These are phyloP conservation scores for Malassezia caprae DNA, from an alignment of 1,284 basidiomycete species.

Conservation along the genomic window DNA sequence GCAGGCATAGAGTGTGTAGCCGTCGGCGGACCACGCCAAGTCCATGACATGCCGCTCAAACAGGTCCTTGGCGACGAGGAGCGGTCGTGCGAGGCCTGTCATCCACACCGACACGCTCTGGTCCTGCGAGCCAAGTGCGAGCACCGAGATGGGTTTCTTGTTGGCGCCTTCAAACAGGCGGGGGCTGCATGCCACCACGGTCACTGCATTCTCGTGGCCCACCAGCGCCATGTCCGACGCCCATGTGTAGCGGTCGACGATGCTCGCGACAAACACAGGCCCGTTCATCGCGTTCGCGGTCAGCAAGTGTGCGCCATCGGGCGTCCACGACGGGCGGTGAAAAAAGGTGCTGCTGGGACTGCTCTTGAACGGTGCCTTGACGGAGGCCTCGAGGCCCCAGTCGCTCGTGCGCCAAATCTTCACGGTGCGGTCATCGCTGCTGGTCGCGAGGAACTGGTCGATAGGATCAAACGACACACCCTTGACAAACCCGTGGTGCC, in stretches of 20 bases:
- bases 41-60: conserved; percentile 93
- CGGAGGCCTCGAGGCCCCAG: conserved; percentile 73
- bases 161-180: conserved; percentile 29
- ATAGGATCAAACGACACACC: conserved; percentile 97
- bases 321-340: conserved; percentile 88
- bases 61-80: conserved; percentile 83
- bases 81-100: conserved; percentile 65
- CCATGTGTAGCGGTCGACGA: conserved; percentile 68
- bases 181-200: conserved; percentile 55
- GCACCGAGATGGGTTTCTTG: conserved; percentile 23
- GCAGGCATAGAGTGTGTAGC: conserved; percentile 80
- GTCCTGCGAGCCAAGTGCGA: conserved; percentile 32
- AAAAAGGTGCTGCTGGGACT: conserved; percentile 94
- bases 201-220: conserved; percentile 94
- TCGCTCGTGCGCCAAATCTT: conserved; percentile 92
- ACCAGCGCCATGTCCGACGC: conserved; percentile 60
- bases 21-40: conserved; percentile 74
- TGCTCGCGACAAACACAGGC: conserved; percentile 91
- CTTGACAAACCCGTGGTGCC: conserved; percentile 93
- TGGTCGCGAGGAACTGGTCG: conserved; percentile 68
- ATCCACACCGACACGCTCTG: conserved; percentile 30
- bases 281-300: conserved; percentile 96
- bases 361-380: conserved; percentile 80
- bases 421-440: conserved; percentile 89
- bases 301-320: conserved; percentile 93